Base-by-base conservation (phyloP, 2,329 filamentous ascomycete species). In the Arthrobotrys sinensis region DNA sequence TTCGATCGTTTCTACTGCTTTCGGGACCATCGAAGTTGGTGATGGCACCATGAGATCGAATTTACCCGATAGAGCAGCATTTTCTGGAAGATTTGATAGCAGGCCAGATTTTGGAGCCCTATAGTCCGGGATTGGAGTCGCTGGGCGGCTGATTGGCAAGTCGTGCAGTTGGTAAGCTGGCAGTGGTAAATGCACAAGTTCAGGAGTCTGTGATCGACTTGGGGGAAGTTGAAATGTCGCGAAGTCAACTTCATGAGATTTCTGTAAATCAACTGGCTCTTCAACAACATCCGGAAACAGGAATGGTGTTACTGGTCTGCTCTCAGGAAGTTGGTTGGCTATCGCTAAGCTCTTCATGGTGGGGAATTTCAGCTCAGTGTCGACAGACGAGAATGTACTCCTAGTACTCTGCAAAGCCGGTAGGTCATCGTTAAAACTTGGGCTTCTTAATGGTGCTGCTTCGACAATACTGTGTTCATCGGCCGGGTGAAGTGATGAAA, bases 111-210 rank as follows among this genome's bases (percentile, higher is more conserved):
- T 50, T 10, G 21, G n/a, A 1, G 10, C 4, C 16, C 19, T 8
- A 28, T 48, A 16, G 12, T 14, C 50, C 1, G 21, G 38, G 7
- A 32, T 12, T 36, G 67, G 67, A 2, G 75, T 78, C 28, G 48
- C n/a, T 5, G 67, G 62, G 11, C 75, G 67, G n/a, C 75, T 78
- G 16, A 16, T 38, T 63, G 75, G 67, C 46, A 78, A 36, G 14
- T n/a, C 1, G 48, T 45, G 14, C 7, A 36, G 36, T 7, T 55
- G 24, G 16, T 53, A 38, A n/a, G 11, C 19, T 46, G 60, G 11
- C 16, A 67, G 12, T 2, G 52, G 21, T 5, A 55, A 28, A 53
- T 14, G 1, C 8, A 50, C 32, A 46, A 24, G 4, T 12, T 72
- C 67, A 21, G 75, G 75, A 4, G 63, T 67, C 16, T 43, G 43